Percentiles rank a stretch among this genome's conserved stretches.
Conservation (phyloP, 805 yeast species). For the Hanseniaspora jakobsenii region DNA sequence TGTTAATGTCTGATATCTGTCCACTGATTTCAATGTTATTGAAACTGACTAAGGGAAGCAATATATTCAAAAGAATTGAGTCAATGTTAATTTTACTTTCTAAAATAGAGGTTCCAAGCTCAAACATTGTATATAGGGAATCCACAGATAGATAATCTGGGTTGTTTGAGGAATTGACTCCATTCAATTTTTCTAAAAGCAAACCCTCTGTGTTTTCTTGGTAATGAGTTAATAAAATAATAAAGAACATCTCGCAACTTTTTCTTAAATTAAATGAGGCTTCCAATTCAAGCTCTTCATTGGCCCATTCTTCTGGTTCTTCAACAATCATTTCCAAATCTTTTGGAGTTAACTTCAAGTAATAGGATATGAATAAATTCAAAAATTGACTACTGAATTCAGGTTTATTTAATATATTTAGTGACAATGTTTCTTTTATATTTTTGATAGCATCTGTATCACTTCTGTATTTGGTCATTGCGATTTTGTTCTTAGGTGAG, state of each 20-base stretch:
- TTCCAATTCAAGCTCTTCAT: slow-evolving; percentile 51
- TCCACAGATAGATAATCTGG: slow-evolving; percentile 56
- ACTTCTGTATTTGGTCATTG: slow-evolving; percentile 38
- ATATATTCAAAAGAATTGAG: slow-evolving; percentile 41
- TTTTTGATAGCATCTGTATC: slow-evolving; percentile 52
- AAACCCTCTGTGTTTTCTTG: slow-evolving; percentile 9
- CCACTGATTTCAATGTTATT: slow-evolving; percentile 32
- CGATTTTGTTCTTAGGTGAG: slow-evolving; percentile 13
- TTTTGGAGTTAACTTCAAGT: slow-evolving; percentile 56
- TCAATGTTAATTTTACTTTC: slow-evolving; percentile 59
- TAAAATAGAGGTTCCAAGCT: slow-evolving; percentile 57
- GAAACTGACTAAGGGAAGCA: slow-evolving; percentile 47
- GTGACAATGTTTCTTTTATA: slow-evolving; percentile 42
- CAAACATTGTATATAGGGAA: slow-evolving; percentile 71
- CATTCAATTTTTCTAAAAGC: slow-evolving; percentile 35
- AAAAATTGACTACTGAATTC: slow-evolving; percentile 46
- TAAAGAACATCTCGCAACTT: slow-evolving; percentile 11
- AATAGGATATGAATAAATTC: slow-evolving; percentile 58
- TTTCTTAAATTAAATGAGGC: slow-evolving; percentile 12
- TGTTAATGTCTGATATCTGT: slow-evolving; percentile 5
- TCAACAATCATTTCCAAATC: slow-evolving; percentile 72
- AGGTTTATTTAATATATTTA: slow-evolving; percentile 44
- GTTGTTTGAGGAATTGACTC: slow-evolving; percentile 25
- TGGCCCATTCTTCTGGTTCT: slow-evolving; percentile 90
- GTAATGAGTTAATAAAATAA: slow-evolving; percentile 1